These are phyloP conservation scores for Wickerhamiella shivajii DNA, from an alignment of 805 yeast genomes.

Conservation along the genomic window DNA sequence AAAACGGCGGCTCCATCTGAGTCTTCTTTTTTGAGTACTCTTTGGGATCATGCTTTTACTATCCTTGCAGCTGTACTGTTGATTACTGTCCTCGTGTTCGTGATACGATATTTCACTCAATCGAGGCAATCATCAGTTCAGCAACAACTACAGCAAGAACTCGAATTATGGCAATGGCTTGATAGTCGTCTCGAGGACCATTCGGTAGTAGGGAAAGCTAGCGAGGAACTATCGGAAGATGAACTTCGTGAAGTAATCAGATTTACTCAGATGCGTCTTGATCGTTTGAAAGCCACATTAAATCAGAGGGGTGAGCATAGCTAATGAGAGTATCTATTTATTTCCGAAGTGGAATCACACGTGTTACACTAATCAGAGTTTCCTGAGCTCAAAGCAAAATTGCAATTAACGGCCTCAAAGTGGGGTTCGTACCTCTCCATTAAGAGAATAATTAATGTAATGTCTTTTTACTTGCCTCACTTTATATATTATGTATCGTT, in stretches of 20 bases:
- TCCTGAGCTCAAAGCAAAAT: too few relatives aligned
- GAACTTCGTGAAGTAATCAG: conserved; percentile 17
- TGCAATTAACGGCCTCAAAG: too few relatives aligned
- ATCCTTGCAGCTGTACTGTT: conserved; percentile 7
- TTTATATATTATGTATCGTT: too few relatives aligned
- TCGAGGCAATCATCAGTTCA: not conserved
- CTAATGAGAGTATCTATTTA: too few relatives aligned
- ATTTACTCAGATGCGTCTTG: conserved; percentile 13
- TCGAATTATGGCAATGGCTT: conserved; percentile 63
- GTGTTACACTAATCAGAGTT: too few relatives aligned
- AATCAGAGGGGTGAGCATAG: too few relatives aligned
- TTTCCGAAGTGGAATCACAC: too few relatives aligned
- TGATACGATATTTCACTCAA: conserved; percentile 4
- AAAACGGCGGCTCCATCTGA: not conserved
- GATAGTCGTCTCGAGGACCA: conserved; percentile 27
- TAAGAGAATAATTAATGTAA: too few relatives aligned
- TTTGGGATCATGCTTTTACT: not conserved
- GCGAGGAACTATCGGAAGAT: conserved; percentile 12
- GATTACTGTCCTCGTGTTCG: conserved; percentile 11
- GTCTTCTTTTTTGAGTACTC: not conserved
- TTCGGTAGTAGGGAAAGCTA: conserved; percentile 7
- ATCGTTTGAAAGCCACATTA: too few relatives aligned
- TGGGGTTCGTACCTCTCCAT: too few relatives aligned
- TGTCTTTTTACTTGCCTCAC: too few relatives aligned
- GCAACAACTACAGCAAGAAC: conserved; percentile 35